Base-by-base conservation (phyloP, 106 monocot genomes). In the Xerophyta viscosa region DNA sequence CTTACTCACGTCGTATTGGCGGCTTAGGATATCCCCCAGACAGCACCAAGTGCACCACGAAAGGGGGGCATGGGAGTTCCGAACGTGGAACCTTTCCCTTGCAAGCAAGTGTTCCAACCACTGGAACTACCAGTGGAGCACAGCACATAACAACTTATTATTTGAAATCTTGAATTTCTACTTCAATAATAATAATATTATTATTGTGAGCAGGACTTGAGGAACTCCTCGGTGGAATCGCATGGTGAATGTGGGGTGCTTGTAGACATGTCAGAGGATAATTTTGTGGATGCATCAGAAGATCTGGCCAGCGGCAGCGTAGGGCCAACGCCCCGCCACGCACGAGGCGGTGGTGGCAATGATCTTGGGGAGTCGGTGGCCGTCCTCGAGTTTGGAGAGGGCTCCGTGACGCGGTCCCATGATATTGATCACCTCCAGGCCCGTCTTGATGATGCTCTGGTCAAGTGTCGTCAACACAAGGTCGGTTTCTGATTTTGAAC, bases 211-310 rank as follows among this genome's bases (percentile, higher is more conserved):
- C 63, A 75, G 69, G 75, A 71, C 28, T 53, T 67, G 33, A 62
- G 77, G 48, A 37, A 49, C 26, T 21, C 46, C 62, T 52, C 42
- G 36, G 59, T 29, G 50, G 70, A 90, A 24, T 56, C 56, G 15
- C 85, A 86, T 24, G 55, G 70, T 13, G 81, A 82, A 23, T 42
- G 71, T 41, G 81, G 82, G 61, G 61, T 96, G 63, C 57, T 96
- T 31, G 84, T 96, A 14, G 73, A 89, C 31, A 71, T 86, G 41
- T 65, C 72, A 60, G 93, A 88, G 36, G 96, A 89, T 30, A 66
- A 57, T 37, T 96, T 96, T 37, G 78, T 82, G 6, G 96, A 96
- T 55, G 96, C 96, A 6, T 65, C 85, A 0, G 96, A 96, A 20
- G 57, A 82, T 30, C 61, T 89, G 0, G 63, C 43, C 30, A n/a